Base-by-base conservation (phyloP, 1,139 yeast species). In the Kazachstania sp. region DNA sequence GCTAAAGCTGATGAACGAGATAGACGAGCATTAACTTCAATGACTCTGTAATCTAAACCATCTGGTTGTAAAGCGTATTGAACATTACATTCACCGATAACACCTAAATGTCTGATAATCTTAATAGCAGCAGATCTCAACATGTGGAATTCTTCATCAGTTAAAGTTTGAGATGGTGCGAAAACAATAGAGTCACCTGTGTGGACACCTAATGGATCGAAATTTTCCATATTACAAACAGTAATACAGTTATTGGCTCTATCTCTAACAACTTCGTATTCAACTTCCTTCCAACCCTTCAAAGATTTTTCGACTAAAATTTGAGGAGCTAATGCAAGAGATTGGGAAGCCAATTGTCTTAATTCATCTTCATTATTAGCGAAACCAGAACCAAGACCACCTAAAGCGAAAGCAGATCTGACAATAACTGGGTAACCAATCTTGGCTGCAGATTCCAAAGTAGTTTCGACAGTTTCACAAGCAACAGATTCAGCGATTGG, bases 231-330 rank as follows among this genome's bases (percentile, higher is more conserved):
- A 71, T 92, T 92, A 77, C 98, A 92, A 45, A 92, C 98, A 43
- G 98, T 92, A 65, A 92, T 92, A 78, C 98, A 92, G 76, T 92
- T 92, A 57, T 84, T 96, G 52, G 84, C 90, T 61, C 95, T 79
- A 70, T 92, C 98, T 70, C 98, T 86, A 49, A 92, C 98, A 57
- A 92, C 98, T 72, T 92, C 98, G 69, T 92, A 92, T 72, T 92
- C 98, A 50, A 92, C 94, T 72, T 92, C 98, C 69, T 92, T 92
- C 98, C 98, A 92, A 54, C 98, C 98, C 74, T 90, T 92, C 70
- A 92, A 74, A 4, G 97, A 90, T 72, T 86, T 90, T 71, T 92
- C 98, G 54, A 92, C 97, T 60, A 92, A 74, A 59, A 92, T 86
- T 73, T 92, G 99, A 44, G 97, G 97, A 41, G 97, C 81, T 52